These are phyloP conservation scores for Porphyrellus sp. DNA, from an alignment of 1,284 basidiomycete species.

Conservation along the genomic window DNA sequence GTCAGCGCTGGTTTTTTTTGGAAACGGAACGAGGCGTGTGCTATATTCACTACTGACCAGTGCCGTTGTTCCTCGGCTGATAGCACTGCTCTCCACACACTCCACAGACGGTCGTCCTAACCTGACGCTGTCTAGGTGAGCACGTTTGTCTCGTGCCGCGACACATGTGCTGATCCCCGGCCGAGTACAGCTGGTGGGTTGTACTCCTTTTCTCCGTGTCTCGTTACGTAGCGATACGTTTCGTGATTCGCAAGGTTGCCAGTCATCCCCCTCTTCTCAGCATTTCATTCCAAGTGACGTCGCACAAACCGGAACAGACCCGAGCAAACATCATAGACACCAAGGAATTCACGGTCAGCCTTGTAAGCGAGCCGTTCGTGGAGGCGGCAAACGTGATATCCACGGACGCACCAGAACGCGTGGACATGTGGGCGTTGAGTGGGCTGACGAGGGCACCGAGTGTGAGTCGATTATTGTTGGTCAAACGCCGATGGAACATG, in stretches of 20 bases:
- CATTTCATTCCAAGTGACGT: constrained; percentile 51
- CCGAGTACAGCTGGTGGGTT: constrained; percentile 39
- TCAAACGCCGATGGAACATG: constrained; percentile 8
- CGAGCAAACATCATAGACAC: constrained; percentile 64
- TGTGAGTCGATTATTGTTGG: constrained; percentile 42
- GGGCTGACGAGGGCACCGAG: constrained; percentile 64
- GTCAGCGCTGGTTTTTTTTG: no score
- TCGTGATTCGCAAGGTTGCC: constrained; percentile 41
- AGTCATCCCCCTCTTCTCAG: constrained; percentile 67
- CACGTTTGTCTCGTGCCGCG: not conserved
- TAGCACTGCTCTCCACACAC: constrained; percentile 70
- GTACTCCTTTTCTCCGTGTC: constrained; percentile 10
- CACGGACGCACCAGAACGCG: constrained; percentile 61
- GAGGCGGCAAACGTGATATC: constrained; percentile 71
- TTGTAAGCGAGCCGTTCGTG: constrained; percentile 73
- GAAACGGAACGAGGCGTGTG: no score
- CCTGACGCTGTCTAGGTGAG: constrained; percentile 63
- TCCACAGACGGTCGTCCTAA: constrained; percentile 56
- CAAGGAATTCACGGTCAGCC: constrained; percentile 72
- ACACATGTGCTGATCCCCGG: constrained; percentile 6
- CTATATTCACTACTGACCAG: constrained; percentile 64
- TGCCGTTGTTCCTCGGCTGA: constrained; percentile 67
- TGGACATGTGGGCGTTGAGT: constrained; percentile 71
- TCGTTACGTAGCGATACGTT: constrained; percentile 32
- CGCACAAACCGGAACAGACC: constrained; percentile 58